phyloP scores from a whole-genome alignment of 768 basidiomycete species.

The Boletus rufocinnamomeus region DNA sequence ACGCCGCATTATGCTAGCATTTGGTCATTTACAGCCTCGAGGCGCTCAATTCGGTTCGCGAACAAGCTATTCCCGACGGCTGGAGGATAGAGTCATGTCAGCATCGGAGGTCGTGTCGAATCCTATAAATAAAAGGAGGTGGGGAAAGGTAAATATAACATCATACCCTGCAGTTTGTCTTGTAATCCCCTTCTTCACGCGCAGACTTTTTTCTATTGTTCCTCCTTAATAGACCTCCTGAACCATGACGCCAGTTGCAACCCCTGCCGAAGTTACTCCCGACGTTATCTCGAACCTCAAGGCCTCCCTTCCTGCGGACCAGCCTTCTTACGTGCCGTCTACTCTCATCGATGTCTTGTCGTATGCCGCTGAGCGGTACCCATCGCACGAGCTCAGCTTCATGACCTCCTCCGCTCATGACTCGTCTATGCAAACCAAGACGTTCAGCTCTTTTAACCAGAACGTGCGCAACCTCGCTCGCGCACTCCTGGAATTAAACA shows the following conservation, averaged over 20 bases:
- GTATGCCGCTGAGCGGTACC: conserved; percentile 22
- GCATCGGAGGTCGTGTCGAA: neutral
- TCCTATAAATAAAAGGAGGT: conserved; percentile 15
- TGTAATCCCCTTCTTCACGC: neutral
- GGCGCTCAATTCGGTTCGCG: neutral
- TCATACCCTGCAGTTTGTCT: neutral
- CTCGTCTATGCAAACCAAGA: conserved; percentile 21
- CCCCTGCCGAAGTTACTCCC: neutral
- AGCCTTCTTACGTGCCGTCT: conserved; percentile 15
- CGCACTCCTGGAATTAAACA: conserved; percentile 17
- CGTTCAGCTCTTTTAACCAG: conserved; percentile 23
- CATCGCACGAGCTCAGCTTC: conserved; percentile 26
- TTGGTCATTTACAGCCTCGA: conserved; percentile 14
- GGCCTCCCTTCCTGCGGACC: neutral
- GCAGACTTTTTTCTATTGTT: neutral
- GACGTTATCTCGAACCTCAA: conserved; percentile 11
- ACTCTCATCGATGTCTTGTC: conserved; percentile 27
- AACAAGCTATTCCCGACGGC: neutral
- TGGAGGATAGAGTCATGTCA: neutral
- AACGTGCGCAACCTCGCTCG: conserved; percentile 5
- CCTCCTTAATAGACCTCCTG: neutral
- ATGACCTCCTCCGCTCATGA: conserved; percentile 30
- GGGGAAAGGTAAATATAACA: neutral
- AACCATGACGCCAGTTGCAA: conserved; percentile 14
- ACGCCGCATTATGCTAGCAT: conserved; percentile 11